Conservation (phyloP, 2,329 filamentous ascomycete genomes). For the Camillea tinctor region DNA sequence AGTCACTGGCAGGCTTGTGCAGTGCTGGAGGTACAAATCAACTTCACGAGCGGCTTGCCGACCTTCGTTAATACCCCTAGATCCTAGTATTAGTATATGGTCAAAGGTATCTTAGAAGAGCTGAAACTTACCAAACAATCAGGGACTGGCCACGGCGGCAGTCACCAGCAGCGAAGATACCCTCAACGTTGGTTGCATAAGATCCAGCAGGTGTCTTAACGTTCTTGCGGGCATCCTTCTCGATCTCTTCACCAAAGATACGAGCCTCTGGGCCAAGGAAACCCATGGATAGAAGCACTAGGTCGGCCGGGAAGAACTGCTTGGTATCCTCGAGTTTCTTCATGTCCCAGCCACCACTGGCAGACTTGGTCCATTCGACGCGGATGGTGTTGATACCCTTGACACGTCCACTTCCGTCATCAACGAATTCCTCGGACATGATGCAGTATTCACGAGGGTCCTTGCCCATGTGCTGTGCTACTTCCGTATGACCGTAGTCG, state of each 20-base stretch:
- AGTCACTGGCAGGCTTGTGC: conserved; percentile 80
- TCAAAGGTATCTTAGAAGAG: background rate
- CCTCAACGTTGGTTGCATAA: conserved; percentile 83
- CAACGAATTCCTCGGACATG: conserved; percentile 96
- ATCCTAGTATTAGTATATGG: conserved; percentile 34
- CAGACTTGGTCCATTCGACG: conserved; percentile 92
- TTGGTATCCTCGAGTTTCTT: conserved; percentile 92
- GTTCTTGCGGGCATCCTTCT: conserved; percentile 91
- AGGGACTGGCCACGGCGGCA: conserved; percentile 92
- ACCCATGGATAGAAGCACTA: conserved; percentile 94
- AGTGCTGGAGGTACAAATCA: conserved; percentile 79
- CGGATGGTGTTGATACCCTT: conserved; percentile 95
- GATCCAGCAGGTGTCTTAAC: conserved; percentile 88
- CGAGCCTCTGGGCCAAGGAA: conserved; percentile 93
- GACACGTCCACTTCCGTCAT: conserved; percentile 81
- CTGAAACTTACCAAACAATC: conserved; percentile 78
- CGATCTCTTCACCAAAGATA: conserved; percentile 81
- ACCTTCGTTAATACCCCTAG: conserved; percentile 93
- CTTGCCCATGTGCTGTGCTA: conserved; percentile 93
- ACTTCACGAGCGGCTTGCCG: conserved; percentile 90
- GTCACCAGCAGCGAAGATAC: conserved; percentile 92
- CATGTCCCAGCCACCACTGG: conserved; percentile 95
- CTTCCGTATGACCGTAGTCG: conserved; percentile 96
- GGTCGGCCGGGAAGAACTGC: conserved; percentile 93
- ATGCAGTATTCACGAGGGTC: conserved; percentile 97